Evolutionary conservation across 345 rosid species (phyloP).

Genomic region (Passiflora organensis): DNA sequence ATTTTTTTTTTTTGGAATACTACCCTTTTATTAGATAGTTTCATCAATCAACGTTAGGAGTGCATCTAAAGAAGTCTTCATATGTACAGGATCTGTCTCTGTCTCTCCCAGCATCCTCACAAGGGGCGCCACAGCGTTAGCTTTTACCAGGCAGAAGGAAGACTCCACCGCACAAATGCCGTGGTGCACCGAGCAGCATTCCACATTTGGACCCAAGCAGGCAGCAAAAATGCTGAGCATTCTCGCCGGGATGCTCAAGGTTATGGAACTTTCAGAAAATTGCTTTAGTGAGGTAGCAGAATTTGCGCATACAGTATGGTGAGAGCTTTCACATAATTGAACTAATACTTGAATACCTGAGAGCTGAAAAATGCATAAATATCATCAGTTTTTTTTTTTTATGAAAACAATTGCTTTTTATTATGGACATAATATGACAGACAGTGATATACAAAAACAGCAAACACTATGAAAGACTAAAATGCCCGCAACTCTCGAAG

Average conservation of each 20-base stretch:
- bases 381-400: no score
- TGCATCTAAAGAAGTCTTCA: constrained; percentile 28
- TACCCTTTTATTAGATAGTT: constrained; percentile 16
- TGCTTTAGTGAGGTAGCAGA: constrained; percentile 29
- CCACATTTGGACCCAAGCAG: constrained; percentile 17
- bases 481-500: no score
- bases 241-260: constrained; percentile 18
- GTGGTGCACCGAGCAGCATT: constrained; percentile 23
- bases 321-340: constrained; percentile 20
- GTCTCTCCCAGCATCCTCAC: constrained; percentile 21
- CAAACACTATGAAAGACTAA: no score
- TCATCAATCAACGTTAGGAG: constrained; percentile 24
- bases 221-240: constrained; percentile 1
- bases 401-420: no score
- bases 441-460: no score
- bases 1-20: no score
- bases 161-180: constrained; percentile 25
- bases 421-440: no score
- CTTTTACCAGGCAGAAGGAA: constrained; percentile 28
- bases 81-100: constrained; percentile 16
- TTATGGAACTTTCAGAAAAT: constrained; percentile 26
- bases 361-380: constrained; percentile 14
- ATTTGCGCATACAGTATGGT: constrained; percentile 19
- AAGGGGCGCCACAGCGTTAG: constrained; percentile 19
- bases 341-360: constrained; percentile 20